Evolutionary conservation across 768 basidiomycete species (phyloP).

Genomic region (Pholiota molesta): DNA sequence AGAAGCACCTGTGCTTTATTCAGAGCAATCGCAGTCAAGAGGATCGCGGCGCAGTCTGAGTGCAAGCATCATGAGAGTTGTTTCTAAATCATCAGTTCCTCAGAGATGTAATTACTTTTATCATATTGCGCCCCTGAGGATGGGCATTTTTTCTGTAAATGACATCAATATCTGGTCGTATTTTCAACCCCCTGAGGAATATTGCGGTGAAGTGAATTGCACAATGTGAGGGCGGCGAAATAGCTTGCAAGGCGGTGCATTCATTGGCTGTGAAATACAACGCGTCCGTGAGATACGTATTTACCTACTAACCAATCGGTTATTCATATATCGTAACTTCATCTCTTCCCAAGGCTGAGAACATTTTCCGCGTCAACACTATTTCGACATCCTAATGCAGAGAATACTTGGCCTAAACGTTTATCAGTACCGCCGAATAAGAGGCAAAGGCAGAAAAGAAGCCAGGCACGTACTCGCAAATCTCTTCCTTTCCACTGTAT

Average conservation of each 20-base stretch:
- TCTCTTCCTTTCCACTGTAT: slow-evolving; percentile 51
- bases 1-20: too few species aligned
- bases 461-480: slow-evolving; percentile 44
- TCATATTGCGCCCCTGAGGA: too few species aligned
- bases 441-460: not conserved
- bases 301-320: not conserved
- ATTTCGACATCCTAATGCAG: slow-evolving; percentile 10
- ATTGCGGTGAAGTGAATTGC: too few species aligned
- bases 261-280: not conserved
- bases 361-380: not conserved
- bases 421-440: not conserved
- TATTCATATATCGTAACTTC: not conserved
- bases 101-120: too few species aligned
- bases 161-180: too few species aligned
- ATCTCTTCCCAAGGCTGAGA: not conserved
- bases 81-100: too few species aligned
- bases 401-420: slow-evolving; percentile 17
- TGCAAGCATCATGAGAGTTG: too few species aligned
- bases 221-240: not conserved
- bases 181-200: too few species aligned
- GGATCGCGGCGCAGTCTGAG: too few species aligned
- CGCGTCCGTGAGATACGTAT: not conserved
- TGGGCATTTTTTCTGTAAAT: too few species aligned
- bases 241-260: not conserved
- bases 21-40: too few species aligned